Evolutionary conservation across 495 filamentous ascomycete genomes (phyloP).

Genomic region (Hypoxylon crocopeplum): DNA sequence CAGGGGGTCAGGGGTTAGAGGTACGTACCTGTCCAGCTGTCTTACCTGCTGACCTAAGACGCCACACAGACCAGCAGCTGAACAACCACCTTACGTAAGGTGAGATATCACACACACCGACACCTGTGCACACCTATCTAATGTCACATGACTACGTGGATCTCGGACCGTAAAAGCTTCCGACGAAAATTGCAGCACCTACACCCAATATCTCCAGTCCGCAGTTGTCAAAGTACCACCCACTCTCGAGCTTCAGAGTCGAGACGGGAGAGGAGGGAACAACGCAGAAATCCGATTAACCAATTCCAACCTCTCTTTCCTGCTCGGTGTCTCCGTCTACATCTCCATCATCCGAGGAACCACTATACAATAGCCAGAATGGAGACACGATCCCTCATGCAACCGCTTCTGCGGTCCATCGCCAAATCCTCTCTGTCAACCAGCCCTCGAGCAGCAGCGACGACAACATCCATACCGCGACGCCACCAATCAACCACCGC

Average conservation of each 20-base stretch:
- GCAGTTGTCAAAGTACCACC: too few relatives aligned
- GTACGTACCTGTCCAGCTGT: too few relatives aligned
- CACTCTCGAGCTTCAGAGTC: too few relatives aligned
- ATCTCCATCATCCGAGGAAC: background rate
- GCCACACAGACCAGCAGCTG: too few relatives aligned
- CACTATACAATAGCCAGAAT: slow-evolving; percentile 15
- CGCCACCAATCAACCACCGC: slow-evolving; percentile 73
- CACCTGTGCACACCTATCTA: too few relatives aligned
- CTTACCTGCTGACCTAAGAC: too few relatives aligned
- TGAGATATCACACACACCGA: too few relatives aligned
- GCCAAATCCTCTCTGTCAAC: slow-evolving; percentile 23
- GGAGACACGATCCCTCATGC: slow-evolving; percentile 38
- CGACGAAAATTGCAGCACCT: slow-evolving; percentile 34
- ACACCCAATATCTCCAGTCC: too few relatives aligned
- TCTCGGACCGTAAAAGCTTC: slow-evolving; percentile 22
- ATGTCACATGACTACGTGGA: slow-evolving; percentile 9
- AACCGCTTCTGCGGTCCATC: slow-evolving; percentile 37
- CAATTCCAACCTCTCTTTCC: background rate
- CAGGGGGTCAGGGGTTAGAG: too few relatives aligned
- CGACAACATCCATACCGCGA: slow-evolving; percentile 61
- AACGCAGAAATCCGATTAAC: slow-evolving; percentile 1
- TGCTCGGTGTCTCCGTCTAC: too few relatives aligned
- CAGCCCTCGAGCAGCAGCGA: slow-evolving; percentile 62
- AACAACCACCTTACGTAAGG: too few relatives aligned
- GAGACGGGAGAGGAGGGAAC: slow-evolving; percentile 1